Conservation (phyloP, 208 protist genomes). For the Leptomonas pyrrhocoris region DNA sequence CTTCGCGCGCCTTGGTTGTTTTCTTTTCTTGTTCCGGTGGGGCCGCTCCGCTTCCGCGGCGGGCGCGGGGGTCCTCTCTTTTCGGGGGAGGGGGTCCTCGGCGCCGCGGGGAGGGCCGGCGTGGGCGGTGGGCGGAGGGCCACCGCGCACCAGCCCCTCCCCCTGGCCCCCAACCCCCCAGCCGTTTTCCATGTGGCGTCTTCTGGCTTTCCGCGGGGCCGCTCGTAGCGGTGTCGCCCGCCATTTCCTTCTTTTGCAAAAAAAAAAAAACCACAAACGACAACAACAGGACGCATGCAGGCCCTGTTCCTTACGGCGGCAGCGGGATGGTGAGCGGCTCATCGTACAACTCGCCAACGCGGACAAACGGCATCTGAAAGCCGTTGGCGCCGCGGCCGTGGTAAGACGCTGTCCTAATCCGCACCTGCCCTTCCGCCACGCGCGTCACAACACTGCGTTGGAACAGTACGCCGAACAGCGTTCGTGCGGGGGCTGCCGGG, state of each 20-base stretch:
- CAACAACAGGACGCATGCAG: background rate
- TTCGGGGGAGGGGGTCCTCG: too few species aligned
- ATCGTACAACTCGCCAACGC: slow-evolving; percentile 37
- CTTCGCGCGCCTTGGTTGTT: too few species aligned
- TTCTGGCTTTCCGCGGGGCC: background rate
- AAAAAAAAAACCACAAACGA: too few species aligned
- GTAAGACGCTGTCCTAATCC: slow-evolving; percentile 24
- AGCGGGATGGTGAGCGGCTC: slow-evolving; percentile 30
- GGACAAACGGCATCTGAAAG: slow-evolving; percentile 62
- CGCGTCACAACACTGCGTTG: slow-evolving; percentile 32
- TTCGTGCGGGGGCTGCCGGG: slow-evolving; percentile 3
- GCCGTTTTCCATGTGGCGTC: background rate
- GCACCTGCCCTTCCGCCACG: slow-evolving; percentile 33
- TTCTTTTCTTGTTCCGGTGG: too few species aligned
- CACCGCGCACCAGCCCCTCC: too few species aligned
- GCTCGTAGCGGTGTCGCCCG: too few species aligned
- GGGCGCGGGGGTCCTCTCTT: too few species aligned
- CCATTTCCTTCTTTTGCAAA: too few species aligned
- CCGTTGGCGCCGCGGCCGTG: slow-evolving; percentile 8
- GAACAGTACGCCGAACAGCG: slow-evolving; percentile 56
- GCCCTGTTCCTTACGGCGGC: background rate
- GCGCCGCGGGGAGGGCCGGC: too few species aligned
- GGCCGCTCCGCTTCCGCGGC: too few species aligned
- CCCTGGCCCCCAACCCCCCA: too few species aligned
- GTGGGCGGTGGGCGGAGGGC: too few species aligned